These are phyloP conservation scores for Vitis labrusca DNA, from an alignment of 164 flowering plant genomes.

Conservation along the genomic window DNA sequence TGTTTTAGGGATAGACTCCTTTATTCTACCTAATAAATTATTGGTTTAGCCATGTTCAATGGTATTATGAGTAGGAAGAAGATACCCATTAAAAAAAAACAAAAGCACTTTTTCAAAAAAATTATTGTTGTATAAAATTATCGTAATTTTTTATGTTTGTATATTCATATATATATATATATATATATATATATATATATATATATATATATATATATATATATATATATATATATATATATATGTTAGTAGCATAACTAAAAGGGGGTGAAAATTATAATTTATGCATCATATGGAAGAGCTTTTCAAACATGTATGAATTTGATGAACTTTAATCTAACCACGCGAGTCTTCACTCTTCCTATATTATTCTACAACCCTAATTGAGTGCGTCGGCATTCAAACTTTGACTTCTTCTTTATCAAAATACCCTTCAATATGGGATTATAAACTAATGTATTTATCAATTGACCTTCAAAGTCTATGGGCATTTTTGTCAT, in stretches of 20 bases:
- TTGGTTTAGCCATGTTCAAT: too few species aligned
- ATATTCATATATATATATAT: not conserved
- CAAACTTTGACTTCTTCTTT: conserved; percentile 12
- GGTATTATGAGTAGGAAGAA: too few species aligned
- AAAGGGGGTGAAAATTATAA: not conserved
- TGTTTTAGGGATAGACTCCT: too few species aligned
- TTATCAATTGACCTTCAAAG: not conserved
- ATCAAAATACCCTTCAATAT: conserved; percentile 11
- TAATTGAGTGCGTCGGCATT: conserved; percentile 26
- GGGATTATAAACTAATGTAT: too few species aligned
- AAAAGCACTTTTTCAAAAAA: too few species aligned
- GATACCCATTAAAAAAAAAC: too few species aligned
- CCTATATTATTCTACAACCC: not conserved
- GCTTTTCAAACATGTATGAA: not conserved
- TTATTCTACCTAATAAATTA: too few species aligned
- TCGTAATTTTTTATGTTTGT: not conserved
- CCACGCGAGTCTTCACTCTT: not conserved
- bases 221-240: not conserved
- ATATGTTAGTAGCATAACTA: too few species aligned
- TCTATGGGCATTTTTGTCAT: conserved; percentile 2
- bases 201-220: not conserved
- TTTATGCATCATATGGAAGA: not conserved
- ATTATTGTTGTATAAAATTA: not conserved
- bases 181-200: not conserved
- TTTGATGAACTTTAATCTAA: not conserved